Percentiles rank a stretch among this genome's conserved stretches.
Conservation (phyloP, 2,329 filamentous ascomycete genomes). For the Metarhizium brunneum region DNA sequence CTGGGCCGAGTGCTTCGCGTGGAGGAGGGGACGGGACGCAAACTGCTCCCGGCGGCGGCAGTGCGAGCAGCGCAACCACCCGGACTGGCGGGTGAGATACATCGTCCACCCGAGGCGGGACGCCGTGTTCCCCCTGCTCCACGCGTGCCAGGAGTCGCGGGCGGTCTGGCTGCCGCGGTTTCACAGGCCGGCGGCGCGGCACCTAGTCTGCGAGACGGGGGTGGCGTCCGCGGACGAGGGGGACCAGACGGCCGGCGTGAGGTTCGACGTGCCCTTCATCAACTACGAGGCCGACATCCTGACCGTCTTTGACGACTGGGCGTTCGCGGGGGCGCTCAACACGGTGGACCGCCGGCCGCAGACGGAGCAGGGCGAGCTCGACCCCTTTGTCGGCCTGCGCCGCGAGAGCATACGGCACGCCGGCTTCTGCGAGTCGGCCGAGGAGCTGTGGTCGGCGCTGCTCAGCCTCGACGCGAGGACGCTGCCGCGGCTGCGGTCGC, state of each 20-base stretch:
- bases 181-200: neutral
- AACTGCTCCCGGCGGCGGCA: neutral
- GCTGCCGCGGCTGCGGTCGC: slow-evolving; percentile 1
- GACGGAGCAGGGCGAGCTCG: neutral
- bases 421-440: slow-evolving; percentile 4
- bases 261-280: slow-evolving; percentile 7
- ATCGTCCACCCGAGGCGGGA: slow-evolving; percentile 6
- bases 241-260: neutral
- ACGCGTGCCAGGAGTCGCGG: slow-evolving; percentile 6
- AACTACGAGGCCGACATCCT: slow-evolving; percentile 8
- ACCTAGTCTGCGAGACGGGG: neutral
- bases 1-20: neutral
- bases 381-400: neutral
- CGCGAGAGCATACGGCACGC: neutral
- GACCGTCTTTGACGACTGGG: slow-evolving; percentile 7
- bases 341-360: slow-evolving; percentile 2
- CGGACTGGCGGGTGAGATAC: slow-evolving; percentile 6
- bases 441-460: slow-evolving; percentile 1
- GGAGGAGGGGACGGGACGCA: neutral
- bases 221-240: neutral
- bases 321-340: neutral
- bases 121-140: slow-evolving; percentile 5
- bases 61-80: slow-evolving; percentile 12
- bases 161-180: slow-evolving; percentile 4
- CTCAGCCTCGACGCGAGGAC: neutral